Conservation (phyloP, 176 grass and related monocot species). For the Hordeum vulgare region DNA sequence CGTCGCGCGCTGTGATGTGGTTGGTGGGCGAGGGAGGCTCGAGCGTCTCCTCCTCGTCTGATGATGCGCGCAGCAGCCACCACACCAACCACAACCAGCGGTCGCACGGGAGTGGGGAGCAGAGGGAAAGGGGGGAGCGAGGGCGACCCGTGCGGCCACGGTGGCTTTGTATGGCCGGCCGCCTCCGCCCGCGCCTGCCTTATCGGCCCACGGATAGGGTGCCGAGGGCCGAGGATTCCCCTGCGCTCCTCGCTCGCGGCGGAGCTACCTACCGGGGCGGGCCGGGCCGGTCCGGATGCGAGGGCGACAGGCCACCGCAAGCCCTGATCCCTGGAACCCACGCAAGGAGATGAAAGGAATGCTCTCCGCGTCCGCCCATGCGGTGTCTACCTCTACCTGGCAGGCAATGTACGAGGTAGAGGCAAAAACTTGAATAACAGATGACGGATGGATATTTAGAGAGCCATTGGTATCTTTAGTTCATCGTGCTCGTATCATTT, state of each 20-base stretch:
- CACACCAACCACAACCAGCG: not conserved
- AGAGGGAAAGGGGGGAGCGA: not conserved
- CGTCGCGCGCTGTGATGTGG: not conserved
- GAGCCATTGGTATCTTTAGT: too few relatives aligned
- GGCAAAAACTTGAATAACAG: too few relatives aligned
- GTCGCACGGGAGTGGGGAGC: not conserved
- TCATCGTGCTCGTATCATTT: too few relatives aligned
- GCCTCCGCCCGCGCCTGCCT: constrained; percentile 23
- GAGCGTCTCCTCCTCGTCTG: not conserved
- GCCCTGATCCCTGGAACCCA: not conserved
- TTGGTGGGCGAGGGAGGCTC: constrained; percentile 9
- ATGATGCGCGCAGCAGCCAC: not conserved
- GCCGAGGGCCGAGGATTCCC: not conserved
- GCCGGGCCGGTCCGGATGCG: not conserved
- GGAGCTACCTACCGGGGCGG: not conserved
- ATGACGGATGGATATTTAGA: too few relatives aligned
- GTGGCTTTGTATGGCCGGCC: constrained; percentile 26
- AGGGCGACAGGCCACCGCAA: not conserved
- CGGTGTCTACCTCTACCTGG: not conserved
- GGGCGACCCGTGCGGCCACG: constrained; percentile 24
- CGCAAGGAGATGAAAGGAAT: too few relatives aligned
- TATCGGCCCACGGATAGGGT: constrained; percentile 50
- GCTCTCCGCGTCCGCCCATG: too few relatives aligned
- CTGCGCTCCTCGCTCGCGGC: not conserved
- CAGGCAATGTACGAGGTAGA: too few relatives aligned